phyloP scores from a whole-genome alignment of 768 basidiomycete species.

The Tubosaeta sp. region DNA sequence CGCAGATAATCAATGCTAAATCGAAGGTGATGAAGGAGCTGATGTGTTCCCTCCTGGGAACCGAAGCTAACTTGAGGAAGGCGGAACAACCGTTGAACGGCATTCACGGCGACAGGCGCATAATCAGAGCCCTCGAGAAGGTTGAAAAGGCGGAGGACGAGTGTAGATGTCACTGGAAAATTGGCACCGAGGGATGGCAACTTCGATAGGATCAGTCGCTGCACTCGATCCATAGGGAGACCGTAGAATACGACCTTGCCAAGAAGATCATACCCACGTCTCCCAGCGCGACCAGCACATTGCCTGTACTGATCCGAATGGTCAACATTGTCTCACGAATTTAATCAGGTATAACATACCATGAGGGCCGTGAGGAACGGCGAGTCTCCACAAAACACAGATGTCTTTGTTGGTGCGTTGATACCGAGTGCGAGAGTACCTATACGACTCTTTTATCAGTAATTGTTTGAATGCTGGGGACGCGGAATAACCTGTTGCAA shows the following conservation, averaged over 20 bases:
- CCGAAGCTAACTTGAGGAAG: conserved; percentile 58
- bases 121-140: conserved; percentile 58
- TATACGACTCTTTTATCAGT: conserved; percentile 15
- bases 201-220: conserved; percentile 59
- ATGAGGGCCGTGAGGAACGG: conserved; percentile 57
- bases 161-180: conserved; percentile 65
- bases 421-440: conserved; percentile 72
- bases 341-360: conserved; percentile 32
- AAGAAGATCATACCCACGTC: conserved; percentile 64
- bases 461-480: neutral
- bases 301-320: conserved; percentile 52
- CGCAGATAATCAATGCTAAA: conserved; percentile 72
- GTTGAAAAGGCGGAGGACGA: conserved; percentile 61
- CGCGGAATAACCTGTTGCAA: conserved; percentile 50
- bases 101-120: conserved; percentile 43
- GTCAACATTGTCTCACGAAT: neutral
- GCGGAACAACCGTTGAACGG: conserved; percentile 48
- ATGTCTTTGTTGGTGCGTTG: conserved; percentile 67
- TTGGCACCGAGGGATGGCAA: conserved; percentile 58
- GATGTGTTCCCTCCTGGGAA: conserved; percentile 50
- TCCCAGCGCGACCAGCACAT: conserved; percentile 69
- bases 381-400: conserved; percentile 61
- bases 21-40: conserved; percentile 60
- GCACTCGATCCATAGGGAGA: conserved; percentile 56
- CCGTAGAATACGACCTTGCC: conserved; percentile 76